Evolutionary conservation across 495 filamentous ascomycete species (phyloP), one percentile per base, ranked within the genome.

Genomic region (Talaromyces thailandensis): DNA sequence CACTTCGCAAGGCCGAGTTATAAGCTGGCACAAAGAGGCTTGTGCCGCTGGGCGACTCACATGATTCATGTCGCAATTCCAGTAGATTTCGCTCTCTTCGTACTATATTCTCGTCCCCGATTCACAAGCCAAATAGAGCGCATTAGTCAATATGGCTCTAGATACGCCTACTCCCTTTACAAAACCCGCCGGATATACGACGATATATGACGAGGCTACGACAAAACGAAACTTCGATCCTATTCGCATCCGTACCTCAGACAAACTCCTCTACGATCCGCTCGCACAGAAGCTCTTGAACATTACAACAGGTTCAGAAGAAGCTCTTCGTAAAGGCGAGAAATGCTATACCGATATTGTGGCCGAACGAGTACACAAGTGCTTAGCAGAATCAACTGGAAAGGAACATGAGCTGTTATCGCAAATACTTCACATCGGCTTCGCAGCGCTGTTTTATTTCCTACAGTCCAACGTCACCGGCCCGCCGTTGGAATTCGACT

Each of bases 401-500:
- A 62, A 72, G 53, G 52, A 67, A 16, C 68, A 73, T 51, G 75
- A 65, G 21, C 58, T 72, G 32, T 21, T 61, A 56, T 79, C 75
- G 6, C 76, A 76, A 56, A 35, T 86, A 31, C 71, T 88, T 52
- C 72, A 81, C 24, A 74, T 94, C 51, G 92, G 84, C 21, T 75
- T 88, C 16, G 86, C 88, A 1, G 86, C 91, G 0, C 78, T 97
- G 23, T 82, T 89, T 67, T 83, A 85, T n/a, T 98, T 98, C 71
- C 71, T 97, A 23, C 94, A 98, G 66, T 86, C 86, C 1, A 98
- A 91, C 71, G 89, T 97, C 58, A 97, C 94, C 14, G 94, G 94
- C 0, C 95, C 93, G 24, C 85, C 86, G 0, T 75, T 91, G n/a
- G 68, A 75, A 0, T 89, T 85, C 69, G 71, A 69, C 48, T 74